A percentile compares a stretch with the other conserved stretches of the same genome.
Evolutionary conservation across 208 protist species (phyloP).

Genomic region (Trichomonas gallinae): DNA sequence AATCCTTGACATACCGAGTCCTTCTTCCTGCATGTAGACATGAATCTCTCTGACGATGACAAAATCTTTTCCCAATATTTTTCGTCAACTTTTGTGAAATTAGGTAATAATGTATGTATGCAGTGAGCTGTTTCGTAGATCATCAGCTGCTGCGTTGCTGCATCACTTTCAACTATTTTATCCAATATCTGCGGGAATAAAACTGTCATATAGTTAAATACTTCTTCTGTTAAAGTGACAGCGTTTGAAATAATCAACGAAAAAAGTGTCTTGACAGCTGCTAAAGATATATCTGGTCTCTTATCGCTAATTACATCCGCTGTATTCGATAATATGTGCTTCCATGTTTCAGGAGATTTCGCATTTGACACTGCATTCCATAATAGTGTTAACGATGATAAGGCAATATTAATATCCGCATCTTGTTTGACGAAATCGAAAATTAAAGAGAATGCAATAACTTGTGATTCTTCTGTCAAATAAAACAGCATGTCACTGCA

Average conservation of each 20-base stretch:
- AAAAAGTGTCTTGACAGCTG: background rate
- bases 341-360: background rate
- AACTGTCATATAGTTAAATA: background rate
- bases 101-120: background rate
- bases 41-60: background rate
- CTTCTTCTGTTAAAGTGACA: background rate
- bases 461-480: background rate
- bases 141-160: background rate
- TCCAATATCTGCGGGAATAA: background rate
- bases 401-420: background rate
- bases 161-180: background rate
- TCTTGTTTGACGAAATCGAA: background rate
- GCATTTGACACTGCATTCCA: background rate
- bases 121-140: background rate
- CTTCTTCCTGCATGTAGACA: background rate
- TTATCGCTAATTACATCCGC: background rate
- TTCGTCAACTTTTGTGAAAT: background rate
- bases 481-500: background rate
- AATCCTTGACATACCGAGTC: background rate
- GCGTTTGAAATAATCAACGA: background rate
- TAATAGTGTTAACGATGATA: background rate
- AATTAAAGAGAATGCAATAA: background rate
- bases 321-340: background rate
- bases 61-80: background rate
- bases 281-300: background rate